Evolutionary conservation across 2,329 filamentous ascomycete species (phyloP).

Genomic region (Claviceps capensis): DNA sequence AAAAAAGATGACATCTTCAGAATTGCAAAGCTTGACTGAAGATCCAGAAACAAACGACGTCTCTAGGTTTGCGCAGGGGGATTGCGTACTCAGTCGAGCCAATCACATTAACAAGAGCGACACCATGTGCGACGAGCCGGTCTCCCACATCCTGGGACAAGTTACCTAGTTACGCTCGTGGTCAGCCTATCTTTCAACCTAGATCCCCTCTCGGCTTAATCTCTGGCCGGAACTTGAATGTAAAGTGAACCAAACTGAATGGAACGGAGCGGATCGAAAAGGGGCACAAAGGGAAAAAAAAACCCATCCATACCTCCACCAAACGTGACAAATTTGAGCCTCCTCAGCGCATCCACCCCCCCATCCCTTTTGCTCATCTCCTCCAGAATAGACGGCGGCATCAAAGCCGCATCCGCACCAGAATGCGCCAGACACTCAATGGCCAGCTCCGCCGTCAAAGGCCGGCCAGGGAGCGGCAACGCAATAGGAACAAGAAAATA

Average conservation of each 20-base stretch:
- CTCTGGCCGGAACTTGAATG: too few species aligned
- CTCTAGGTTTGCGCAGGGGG: too few species aligned
- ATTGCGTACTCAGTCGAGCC: slow-evolving; percentile 27
- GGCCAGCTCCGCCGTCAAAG: slow-evolving; percentile 21
- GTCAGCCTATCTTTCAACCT: not conserved
- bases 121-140: slow-evolving; percentile 21
- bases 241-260: too few species aligned
- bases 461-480: slow-evolving; percentile 17
- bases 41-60: too few species aligned
- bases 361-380: slow-evolving; percentile 24
- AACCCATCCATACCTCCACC: slow-evolving; percentile 21
- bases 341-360: slow-evolving; percentile 17
- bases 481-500: slow-evolving; percentile 16
- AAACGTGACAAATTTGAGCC: slow-evolving; percentile 20
- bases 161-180: slow-evolving; percentile 15
- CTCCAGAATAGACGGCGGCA: slow-evolving; percentile 28
- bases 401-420: slow-evolving; percentile 14
- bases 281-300: too few species aligned
- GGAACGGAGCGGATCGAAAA: too few species aligned
- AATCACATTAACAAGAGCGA: slow-evolving; percentile 23
- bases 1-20: not conserved
- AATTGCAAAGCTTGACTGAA: too few species aligned
- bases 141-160: slow-evolving; percentile 24
- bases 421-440: slow-evolving; percentile 17
- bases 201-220: slow-evolving; percentile 2